A percentile compares a stretch with the other conserved stretches of the same genome.
Conservation (phyloP, 169 alveolate genomes). For the Cardiosporidium cionae region DNA sequence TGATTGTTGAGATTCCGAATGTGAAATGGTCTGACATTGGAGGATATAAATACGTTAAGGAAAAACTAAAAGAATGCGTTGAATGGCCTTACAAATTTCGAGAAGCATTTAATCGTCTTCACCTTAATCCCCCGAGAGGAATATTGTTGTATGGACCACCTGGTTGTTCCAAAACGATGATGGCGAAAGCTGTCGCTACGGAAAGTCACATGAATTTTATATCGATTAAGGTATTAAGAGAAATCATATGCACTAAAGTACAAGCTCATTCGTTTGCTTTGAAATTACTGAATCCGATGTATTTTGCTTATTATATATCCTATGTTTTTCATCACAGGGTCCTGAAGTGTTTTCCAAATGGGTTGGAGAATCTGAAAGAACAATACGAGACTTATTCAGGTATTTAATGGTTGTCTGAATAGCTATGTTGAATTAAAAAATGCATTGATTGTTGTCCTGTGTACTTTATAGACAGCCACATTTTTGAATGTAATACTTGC, state of each 20-base stretch:
- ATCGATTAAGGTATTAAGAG: conserved; percentile 78
- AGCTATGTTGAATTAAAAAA: not conserved
- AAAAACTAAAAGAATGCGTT: conserved; percentile 81
- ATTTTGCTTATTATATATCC: not conserved
- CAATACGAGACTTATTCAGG: conserved; percentile 64
- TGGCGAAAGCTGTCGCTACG: conserved; percentile 99
- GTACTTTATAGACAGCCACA: not conserved
- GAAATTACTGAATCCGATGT: not conserved
- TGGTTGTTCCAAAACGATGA: conserved; percentile 97
- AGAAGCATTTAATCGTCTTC: conserved; percentile 59
- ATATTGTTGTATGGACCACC: conserved; percentile 99
- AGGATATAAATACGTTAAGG: conserved; percentile 89
- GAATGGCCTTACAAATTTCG: conserved; percentile 89
- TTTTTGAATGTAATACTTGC: not conserved
- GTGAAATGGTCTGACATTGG: conserved; percentile 97
- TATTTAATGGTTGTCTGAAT: not conserved
- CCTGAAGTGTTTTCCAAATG: conserved; percentile 98
- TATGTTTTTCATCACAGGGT: conserved; percentile 44
- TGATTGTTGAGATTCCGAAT: conserved; percentile 73
- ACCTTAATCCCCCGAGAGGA: conserved; percentile 89
- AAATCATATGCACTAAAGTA: not conserved
- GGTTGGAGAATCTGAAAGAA: conserved; percentile 85
- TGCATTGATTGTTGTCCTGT: not conserved
- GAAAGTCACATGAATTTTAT: conserved; percentile 93
- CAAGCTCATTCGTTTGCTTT: not conserved